These are phyloP conservation scores for Psilocybe mexicana DNA, from an alignment of 1,284 basidiomycete genomes.

Conservation along the genomic window DNA sequence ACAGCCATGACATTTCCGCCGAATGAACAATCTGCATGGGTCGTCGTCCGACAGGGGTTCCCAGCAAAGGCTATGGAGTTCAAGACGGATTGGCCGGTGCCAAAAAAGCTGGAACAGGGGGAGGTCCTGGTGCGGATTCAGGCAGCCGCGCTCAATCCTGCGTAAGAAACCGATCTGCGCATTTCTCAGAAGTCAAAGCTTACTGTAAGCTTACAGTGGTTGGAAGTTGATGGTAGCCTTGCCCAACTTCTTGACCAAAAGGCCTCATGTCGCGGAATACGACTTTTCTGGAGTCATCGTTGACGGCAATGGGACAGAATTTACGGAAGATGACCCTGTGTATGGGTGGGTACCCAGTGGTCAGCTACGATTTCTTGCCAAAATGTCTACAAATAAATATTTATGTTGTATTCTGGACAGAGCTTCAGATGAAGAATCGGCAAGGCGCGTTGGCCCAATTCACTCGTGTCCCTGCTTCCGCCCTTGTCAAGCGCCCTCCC, in stretches of 20 bases:
- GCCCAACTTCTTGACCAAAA: conserved; percentile 48
- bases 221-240: conserved; percentile 55
- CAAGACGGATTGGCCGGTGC: conserved; percentile 45
- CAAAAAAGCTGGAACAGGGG: conserved; percentile 41
- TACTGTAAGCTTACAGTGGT: conserved; percentile 34
- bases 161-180: conserved; percentile 37
- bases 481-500: conserved; percentile 46
- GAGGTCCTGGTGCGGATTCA: conserved; percentile 62
- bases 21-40: conserved; percentile 42
- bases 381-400: background rate
- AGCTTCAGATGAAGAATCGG: conserved; percentile 27
- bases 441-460: conserved; percentile 60
- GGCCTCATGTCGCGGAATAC: conserved; percentile 55
- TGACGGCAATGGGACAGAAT: conserved; percentile 50
- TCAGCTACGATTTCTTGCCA: conserved; percentile 22
- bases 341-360: conserved; percentile 50
- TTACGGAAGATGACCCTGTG: conserved; percentile 57
- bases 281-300: conserved; percentile 64
- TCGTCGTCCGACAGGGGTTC: conserved; percentile 35
- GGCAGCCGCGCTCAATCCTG: conserved; percentile 68
- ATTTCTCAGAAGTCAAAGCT: background rate
- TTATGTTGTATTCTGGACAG: conserved; percentile 11
- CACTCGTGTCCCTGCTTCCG: conserved; percentile 40
- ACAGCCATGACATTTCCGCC: conserved; percentile 24
- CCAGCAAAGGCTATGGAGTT: conserved; percentile 49